These are phyloP conservation scores for Fraxinus cuspidata DNA, from an alignment of 257 asterid species.

Conservation along the genomic window DNA sequence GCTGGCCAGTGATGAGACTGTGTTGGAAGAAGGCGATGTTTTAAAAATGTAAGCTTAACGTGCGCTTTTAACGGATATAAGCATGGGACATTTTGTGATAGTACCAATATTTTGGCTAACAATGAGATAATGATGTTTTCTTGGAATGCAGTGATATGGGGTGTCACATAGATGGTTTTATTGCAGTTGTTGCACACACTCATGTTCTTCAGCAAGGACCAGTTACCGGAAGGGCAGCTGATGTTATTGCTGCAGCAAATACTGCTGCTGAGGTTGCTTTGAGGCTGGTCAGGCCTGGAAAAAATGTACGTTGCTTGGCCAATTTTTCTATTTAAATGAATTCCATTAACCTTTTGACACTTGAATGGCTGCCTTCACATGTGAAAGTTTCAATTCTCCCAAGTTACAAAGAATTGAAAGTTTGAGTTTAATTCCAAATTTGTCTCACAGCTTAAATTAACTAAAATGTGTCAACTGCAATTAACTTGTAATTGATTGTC, in stretches of 20 bases:
- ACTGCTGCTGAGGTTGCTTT: conserved; percentile 98
- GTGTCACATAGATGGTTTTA: conserved; percentile 95
- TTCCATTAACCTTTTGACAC: background rate
- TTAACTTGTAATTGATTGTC: too few species aligned
- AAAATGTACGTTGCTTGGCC: conserved; percentile 44
- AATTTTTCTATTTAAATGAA: background rate
- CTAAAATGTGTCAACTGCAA: background rate
- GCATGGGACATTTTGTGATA: background rate
- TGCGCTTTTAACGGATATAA: too few species aligned
- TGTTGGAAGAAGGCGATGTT: conserved; percentile 69
- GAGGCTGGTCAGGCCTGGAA: conserved; percentile 94
- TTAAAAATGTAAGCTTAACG: conserved; percentile 69
- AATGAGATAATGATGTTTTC: conserved; percentile 3
- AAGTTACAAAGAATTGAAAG: background rate
- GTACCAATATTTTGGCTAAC: conserved; percentile 6
- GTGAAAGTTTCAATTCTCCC: background rate
- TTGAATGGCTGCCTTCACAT: background rate
- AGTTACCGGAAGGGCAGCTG: conserved; percentile 84
- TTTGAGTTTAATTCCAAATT: background rate
- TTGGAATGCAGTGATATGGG: conserved; percentile 81
- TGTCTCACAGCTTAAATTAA: background rate
- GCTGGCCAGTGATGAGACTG: conserved; percentile 66
- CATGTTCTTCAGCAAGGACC: conserved; percentile 84
- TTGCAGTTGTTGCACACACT: conserved; percentile 82
- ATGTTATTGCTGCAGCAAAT: conserved; percentile 88